phyloP scores from a whole-genome alignment of 2,329 filamentous ascomycete species.

The Pestalotiopsis sp. region DNA sequence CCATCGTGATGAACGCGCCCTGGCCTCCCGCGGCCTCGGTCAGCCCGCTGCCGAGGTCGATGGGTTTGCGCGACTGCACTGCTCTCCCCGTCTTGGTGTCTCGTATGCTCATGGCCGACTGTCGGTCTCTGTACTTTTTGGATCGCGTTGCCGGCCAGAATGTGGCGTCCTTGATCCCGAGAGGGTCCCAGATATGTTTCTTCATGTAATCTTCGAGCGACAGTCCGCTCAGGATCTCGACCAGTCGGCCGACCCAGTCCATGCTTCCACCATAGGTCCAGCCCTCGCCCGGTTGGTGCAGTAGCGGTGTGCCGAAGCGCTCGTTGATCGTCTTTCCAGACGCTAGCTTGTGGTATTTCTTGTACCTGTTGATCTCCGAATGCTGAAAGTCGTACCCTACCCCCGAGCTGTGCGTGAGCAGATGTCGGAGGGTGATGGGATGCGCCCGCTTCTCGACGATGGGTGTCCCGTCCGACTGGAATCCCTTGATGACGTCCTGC shows the following conservation, averaged over 20 bases:
- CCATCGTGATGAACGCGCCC: conserved; percentile 35
- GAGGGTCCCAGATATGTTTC: conserved; percentile 22
- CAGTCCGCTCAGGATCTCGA: conserved; percentile 30
- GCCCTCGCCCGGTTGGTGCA: conserved; percentile 44
- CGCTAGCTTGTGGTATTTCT: not conserved
- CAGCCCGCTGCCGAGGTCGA: conserved; percentile 18
- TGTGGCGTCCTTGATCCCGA: conserved; percentile 18
- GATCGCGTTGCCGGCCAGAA: conserved; percentile 23
- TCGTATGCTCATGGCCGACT: conserved; percentile 21
- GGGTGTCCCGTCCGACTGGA: conserved; percentile 36
- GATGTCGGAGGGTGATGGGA: conserved; percentile 45
- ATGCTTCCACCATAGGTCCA: conserved; percentile 44
- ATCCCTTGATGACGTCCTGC: conserved; percentile 45
- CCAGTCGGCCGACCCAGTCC: conserved; percentile 41
- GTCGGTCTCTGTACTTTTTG: conserved; percentile 16
- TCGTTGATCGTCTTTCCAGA: conserved; percentile 19
- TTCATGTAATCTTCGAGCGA: conserved; percentile 23
- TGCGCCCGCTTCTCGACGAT: conserved; percentile 26
- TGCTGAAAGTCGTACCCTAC: conserved; percentile 38
- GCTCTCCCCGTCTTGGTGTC: conserved; percentile 7
- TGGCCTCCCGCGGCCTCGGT: conserved; percentile 34
- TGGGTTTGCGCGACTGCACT: conserved; percentile 18
- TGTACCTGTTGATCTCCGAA: conserved; percentile 9
- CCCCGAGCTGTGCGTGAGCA: conserved; percentile 50
- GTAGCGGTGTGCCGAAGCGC: conserved; percentile 36